phyloP scores from a whole-genome alignment of 164 flowering plant species.

The Euptelea pleiosperma region DNA sequence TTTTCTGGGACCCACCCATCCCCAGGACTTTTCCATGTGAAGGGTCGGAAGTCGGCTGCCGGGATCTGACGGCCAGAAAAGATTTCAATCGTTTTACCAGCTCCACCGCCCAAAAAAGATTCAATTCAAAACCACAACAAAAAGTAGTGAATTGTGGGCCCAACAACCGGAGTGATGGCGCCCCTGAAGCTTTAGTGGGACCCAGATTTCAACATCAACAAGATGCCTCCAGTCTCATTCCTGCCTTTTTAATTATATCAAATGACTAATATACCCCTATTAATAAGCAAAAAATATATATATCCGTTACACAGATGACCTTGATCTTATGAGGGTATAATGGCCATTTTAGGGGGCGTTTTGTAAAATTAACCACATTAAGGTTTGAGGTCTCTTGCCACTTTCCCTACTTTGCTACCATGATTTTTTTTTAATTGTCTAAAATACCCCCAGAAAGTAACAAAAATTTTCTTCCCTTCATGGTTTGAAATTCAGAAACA shows the following conservation, averaged over 20 bases:
- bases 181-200: not conserved
- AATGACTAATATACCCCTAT: not conserved
- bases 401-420: no score
- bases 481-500: not conserved
- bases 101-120: conserved; percentile 34
- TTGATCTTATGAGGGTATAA: no score
- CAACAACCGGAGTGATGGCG: not conserved
- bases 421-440: not conserved
- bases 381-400: no score
- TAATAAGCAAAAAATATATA: not conserved
- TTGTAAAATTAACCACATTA: no score
- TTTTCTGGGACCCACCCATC: conserved; percentile 3
- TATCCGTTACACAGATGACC: no score
- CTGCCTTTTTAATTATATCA: not conserved
- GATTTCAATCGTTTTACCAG: conserved; percentile 9
- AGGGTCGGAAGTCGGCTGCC: conserved; percentile 6
- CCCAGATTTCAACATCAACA: not conserved
- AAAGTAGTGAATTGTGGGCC: not conserved
- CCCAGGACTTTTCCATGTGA: not conserved
- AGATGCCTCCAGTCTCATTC: not conserved
- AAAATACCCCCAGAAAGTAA: no score
- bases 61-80: conserved; percentile 11
- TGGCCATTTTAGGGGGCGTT: no score
- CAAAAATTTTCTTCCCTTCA: no score
- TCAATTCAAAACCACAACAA: conserved; percentile 11